Evolutionary conservation across 495 filamentous ascomycete genomes (phyloP).

Genomic region (Penicillium mononematosum): DNA sequence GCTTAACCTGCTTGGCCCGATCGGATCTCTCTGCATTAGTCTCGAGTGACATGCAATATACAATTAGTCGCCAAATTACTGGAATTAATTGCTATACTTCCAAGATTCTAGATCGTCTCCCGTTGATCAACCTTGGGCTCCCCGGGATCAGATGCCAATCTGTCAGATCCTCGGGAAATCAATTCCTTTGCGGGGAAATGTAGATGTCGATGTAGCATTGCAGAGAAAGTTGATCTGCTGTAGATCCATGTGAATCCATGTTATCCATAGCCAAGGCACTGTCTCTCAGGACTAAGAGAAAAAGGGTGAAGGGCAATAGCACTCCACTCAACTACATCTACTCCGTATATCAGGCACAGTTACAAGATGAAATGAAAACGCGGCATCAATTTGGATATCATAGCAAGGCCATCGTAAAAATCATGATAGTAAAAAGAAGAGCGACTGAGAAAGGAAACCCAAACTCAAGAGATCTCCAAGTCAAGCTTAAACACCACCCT

Average conservation of each 20-base stretch:
- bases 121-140: constrained; percentile 7
- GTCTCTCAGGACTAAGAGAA: too few relatives aligned
- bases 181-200: not conserved
- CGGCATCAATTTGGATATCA: constrained; percentile 26
- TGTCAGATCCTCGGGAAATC: not conserved
- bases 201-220: not conserved
- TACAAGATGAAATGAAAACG: not conserved
- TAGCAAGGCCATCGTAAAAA: constrained; percentile 15
- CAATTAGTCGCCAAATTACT: not conserved
- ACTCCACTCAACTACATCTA: not conserved
- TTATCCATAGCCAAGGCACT: too few relatives aligned
- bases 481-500: constrained; percentile 35
- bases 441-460: not conserved
- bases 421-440: constrained; percentile 18
- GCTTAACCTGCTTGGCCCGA: constrained; percentile 18
- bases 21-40: not conserved
- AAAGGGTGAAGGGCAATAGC: too few relatives aligned
- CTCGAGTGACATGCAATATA: not conserved
- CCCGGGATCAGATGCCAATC: constrained; percentile 4
- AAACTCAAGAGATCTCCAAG: not conserved
- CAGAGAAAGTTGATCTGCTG: not conserved
- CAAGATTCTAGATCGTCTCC: constrained; percentile 3
- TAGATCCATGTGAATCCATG: not conserved
- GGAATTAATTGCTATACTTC: not conserved
- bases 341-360: not conserved